A percentile compares a stretch with the other conserved stretches of the same genome.
Evolutionary conservation across 1,284 basidiomycete genomes (phyloP).

Genomic region (Fomitiporia mediterranea): DNA sequence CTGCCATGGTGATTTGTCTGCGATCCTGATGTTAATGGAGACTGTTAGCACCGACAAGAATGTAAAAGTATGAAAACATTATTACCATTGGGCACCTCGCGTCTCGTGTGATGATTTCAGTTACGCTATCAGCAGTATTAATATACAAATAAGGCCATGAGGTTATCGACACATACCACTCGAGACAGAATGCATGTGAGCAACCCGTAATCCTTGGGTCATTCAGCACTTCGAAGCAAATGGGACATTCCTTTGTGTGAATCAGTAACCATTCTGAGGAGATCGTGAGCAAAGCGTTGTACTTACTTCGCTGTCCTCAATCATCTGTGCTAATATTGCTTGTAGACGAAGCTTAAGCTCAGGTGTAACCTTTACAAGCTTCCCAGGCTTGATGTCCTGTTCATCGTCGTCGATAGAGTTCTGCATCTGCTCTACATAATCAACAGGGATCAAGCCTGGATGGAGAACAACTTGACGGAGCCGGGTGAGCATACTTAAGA

Average conservation of each 20-base stretch:
- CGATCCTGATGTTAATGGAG: conserved; percentile 55
- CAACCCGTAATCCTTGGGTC: conserved; percentile 79
- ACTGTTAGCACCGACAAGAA: not conserved
- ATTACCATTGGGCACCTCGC: conserved; percentile 75
- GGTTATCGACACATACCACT: conserved; percentile 45
- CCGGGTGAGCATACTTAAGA: conserved; percentile 80
- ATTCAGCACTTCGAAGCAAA: conserved; percentile 64
- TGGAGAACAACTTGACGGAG: conserved; percentile 84
- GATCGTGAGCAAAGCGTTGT: not conserved
- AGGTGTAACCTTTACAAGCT: conserved; percentile 39
- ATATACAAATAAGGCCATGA: not conserved
- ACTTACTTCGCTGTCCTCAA: conserved; percentile 66
- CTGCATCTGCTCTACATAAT: conserved; percentile 70
- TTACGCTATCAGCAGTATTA: conserved; percentile 43
- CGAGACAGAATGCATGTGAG: conserved; percentile 70
- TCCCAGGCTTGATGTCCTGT: conserved; percentile 24
- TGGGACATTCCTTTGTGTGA: conserved; percentile 57
- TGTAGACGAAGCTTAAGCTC: conserved; percentile 57
- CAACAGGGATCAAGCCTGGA: conserved; percentile 68
- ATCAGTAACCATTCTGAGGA: not conserved
- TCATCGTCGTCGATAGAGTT: conserved; percentile 34
- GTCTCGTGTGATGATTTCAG: conserved; percentile 61
- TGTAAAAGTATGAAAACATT: not conserved
- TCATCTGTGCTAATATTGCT: conserved; percentile 54
- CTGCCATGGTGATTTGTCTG: conserved; percentile 50